Evolutionary conservation across 768 basidiomycete genomes (phyloP), one percentile per base, ranked within the genome.

Genomic region (Cystofilobasidium capitatum): DNA sequence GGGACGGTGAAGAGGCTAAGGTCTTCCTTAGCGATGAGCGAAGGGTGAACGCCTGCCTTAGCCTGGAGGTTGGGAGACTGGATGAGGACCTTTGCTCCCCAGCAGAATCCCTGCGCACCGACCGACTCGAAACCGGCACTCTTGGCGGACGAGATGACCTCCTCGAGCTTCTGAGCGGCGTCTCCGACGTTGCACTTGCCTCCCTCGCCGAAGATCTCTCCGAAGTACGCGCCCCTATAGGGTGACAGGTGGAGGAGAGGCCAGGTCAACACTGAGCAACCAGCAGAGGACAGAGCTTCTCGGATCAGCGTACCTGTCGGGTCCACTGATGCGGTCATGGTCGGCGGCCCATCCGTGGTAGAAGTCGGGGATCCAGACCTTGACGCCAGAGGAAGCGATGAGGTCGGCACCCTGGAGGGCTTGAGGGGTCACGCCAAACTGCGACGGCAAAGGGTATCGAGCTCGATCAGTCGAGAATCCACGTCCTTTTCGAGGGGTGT

Each of bases 321-420:
- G 6, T 51, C 49, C 3, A 51, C 49, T 29, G 49, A 51, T n/a
- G n/a, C n/a, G 49, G 17, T 49, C 29, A 26, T 63, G 62, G 24
- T 66, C 58, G 65, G 58, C 55, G 22, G 22, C 22, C 57, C 31
- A 59, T n/a, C 45, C 58, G 35, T 47, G 14, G 65, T 59, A 39
- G 45, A 66, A 59, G 65, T 66, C 65, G 20, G 65, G 65, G 33
- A 66, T 20, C 58, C 58, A 60, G 10, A 66, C 65, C 45, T n/a
- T 35, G 40, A 45, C 58, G 16, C 58, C 58, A 9, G 58, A 35
- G 35, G 65, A 45, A 14, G 65, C 58, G 45, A 59, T 39, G 24
- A 66, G 65, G 45, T 66, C 65, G 22, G 58, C 65, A 73, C 76
- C 76, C 58, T 77, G 76, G 12, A 73, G 51, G 62, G 69, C 73